phyloP scores from a whole-genome alignment of 2,329 filamentous ascomycete genomes.

The Ceratocystis diversiconidia region DNA sequence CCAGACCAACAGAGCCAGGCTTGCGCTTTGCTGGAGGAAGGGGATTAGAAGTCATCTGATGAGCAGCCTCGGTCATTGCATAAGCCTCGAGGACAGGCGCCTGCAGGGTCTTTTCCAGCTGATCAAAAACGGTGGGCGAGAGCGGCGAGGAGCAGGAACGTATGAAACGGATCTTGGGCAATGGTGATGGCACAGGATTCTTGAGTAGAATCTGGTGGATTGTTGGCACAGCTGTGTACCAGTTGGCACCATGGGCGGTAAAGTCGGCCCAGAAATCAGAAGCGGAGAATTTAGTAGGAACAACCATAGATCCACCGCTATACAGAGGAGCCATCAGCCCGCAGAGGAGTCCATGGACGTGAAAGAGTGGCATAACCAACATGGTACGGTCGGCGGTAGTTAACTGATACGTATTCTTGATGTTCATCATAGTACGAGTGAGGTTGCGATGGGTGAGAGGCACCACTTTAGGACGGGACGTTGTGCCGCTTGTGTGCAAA shows the following conservation, averaged over 20 bases:
- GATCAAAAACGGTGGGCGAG: constrained; percentile 66
- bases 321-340: constrained; percentile 64
- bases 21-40: constrained; percentile 57
- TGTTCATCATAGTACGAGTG: constrained; percentile 70
- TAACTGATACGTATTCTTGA: constrained; percentile 62
- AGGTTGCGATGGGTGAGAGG: constrained; percentile 71
- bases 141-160: constrained; percentile 66
- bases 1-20: constrained; percentile 69
- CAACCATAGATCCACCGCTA: constrained; percentile 64
- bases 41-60: constrained; percentile 70
- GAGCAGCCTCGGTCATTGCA: constrained; percentile 82
- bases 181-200: constrained; percentile 50
- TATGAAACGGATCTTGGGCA: constrained; percentile 69
- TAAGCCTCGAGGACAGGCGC: constrained; percentile 81
- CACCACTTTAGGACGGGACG: constrained; percentile 71
- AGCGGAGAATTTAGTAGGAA: constrained; percentile 68
- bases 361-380: constrained; percentile 83
- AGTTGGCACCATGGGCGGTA: constrained; percentile 58
- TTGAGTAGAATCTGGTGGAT: constrained; percentile 83
- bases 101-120: constrained; percentile 59
- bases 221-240: constrained; percentile 87
- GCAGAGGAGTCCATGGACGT: constrained; percentile 77
- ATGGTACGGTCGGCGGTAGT: constrained; percentile 60
- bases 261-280: constrained; percentile 74
- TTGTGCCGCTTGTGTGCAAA: constrained; percentile 73